Evolutionary conservation across 345 rosid genomes (phyloP), one percentile per base, ranked within the genome.

Genomic region (Lumnitzera racemosa): DNA sequence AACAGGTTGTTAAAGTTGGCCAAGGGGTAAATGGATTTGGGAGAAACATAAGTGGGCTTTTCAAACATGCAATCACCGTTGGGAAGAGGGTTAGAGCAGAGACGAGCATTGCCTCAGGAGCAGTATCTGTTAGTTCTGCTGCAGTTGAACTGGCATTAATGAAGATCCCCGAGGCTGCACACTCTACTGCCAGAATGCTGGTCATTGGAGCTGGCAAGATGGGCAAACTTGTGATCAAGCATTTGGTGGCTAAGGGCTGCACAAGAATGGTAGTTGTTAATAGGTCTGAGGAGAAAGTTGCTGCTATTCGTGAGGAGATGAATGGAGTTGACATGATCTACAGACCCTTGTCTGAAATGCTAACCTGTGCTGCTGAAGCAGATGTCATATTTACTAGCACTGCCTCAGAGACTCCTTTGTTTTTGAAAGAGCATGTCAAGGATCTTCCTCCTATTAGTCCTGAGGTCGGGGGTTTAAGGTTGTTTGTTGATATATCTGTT

Each of bases 141-240:
- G 76, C 83, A 12, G 83, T 78, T 15, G 83, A 78, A 54, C 67
- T 78, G 47, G 83, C 83, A 23, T 58, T 72, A 53, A 78, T 78
- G 80, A 78, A 78, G 72, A 65, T 78, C 51, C 80, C 80, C 0
- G 68, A 72, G 53, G 55, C 73, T 17, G 52, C 76, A 47, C 75
- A 65, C n/a, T 43, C 31, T 27, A 52, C 72, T 13, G 78, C 83
- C 41, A 73, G 78, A 57, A 73, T 79, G 80, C 46, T 79, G 54
- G 78, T 79, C 10, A 66, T 79, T 47, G 83, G 83, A 47, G 83
- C 83, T 6, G 83, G 83, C 55, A 79, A 79, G 71, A 75, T 75
- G 80, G 83, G 83, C 47, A 79, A 70, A 65, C 83, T 79, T n/a
- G 80, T 79, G 65, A 76, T 79, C 69, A 79, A 79, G 55, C 83